Evolutionary conservation across 1,139 yeast species (phyloP), one percentile per base, ranked within the genome.

Genomic region (Meyerozyma smithsonii): DNA sequence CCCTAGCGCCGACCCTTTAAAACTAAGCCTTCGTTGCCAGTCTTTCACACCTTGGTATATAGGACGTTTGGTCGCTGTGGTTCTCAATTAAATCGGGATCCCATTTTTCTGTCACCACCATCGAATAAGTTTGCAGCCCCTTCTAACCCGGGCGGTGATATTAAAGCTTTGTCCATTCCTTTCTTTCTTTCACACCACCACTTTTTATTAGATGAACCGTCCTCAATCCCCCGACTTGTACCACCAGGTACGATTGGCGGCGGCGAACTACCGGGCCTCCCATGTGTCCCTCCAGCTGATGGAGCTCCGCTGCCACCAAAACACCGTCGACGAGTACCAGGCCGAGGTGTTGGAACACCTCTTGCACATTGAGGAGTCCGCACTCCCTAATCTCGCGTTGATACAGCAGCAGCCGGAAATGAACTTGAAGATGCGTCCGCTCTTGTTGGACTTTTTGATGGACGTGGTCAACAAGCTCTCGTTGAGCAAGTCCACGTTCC

Each of bases 401-500:
- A 72, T 72, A 43, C 73, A 69, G 48, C 76, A 71, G 51, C 78
- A 72, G 52, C 78, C 77, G 2, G 77, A 72, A 46, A 72, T 72
- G 52, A 71, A 66, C 46, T 54, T 72, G 41, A 67, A 69, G 39
- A 72, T 72, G 78, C 56, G 78, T 39, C 77, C 77, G 4, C 56
- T 71, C 41, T 61, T 77, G 39, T 59, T 77, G 36, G 80, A 75
- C 53, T 74, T 76, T 42, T 56, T 77, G 41, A 69, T 74, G 70
- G 81, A 77, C 48, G 79, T 76, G 25, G 68, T 69, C 44, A 71
- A 69, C 48, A 72, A 72, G 52, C 61, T 75, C 40, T 62, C 63
- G 41, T 68, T 77, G 56, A 63, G 75, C 17, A 68, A 70, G 47
- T 63, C 74, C 17, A 77, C 81, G 4, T 77, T 77, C 51, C 78